Conservation (phyloP, 352 stramenopile genomes). For the Globisporangium carolinianum region DNA sequence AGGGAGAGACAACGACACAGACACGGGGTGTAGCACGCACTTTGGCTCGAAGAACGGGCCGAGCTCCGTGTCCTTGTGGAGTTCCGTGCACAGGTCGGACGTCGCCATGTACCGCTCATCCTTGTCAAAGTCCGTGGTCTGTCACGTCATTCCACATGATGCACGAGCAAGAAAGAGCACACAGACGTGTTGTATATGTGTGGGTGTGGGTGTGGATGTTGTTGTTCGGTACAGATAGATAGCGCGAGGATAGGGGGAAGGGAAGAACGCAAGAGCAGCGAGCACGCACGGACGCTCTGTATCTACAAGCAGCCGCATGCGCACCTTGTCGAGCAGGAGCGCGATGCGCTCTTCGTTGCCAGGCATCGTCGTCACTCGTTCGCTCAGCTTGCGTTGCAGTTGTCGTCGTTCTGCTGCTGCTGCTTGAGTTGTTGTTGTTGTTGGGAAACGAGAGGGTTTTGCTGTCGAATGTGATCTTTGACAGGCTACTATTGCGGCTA, state of each 20-base stretch:
- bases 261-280: not conserved
- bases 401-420: too few relatives aligned
- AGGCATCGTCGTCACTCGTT: conserved; percentile 28
- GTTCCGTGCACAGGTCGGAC: conserved; percentile 95
- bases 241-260: not conserved
- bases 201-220: not conserved
- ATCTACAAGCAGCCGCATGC: not conserved
- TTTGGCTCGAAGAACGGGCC: conserved; percentile 78
- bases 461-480: too few relatives aligned
- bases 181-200: not conserved
- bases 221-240: not conserved
- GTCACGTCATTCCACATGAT: not conserved
- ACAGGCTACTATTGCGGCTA: too few relatives aligned
- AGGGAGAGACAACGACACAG: not conserved
- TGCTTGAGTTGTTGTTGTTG: too few relatives aligned
- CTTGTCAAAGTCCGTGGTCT: conserved; percentile 91
- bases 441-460: too few relatives aligned
- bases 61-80: conserved; percentile 91
- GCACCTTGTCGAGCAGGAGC: conserved; percentile 76
- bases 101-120: conserved; percentile 99
- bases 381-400: too few relatives aligned
- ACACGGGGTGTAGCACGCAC: conserved; percentile 24
- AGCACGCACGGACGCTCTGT: not conserved
- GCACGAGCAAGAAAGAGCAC: not conserved
- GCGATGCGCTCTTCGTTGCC: conserved; percentile 71